Conservation (phyloP, 331 rosid genomes). For the Acacia concinna region DNA sequence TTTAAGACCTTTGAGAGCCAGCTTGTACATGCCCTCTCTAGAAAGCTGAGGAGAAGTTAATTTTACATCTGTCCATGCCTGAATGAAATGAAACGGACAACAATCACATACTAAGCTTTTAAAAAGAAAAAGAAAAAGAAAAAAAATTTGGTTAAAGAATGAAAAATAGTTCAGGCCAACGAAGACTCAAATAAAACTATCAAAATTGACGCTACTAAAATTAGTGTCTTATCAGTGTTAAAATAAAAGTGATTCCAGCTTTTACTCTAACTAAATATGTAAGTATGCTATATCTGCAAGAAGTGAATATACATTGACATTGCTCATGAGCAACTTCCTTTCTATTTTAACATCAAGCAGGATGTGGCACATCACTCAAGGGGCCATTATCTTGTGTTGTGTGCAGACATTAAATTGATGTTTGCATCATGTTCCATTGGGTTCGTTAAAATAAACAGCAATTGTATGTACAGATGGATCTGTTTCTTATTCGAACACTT, state of each 20-base stretch:
- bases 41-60: slow-evolving; percentile 87
- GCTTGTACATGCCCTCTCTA: slow-evolving; percentile 73
- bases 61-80: slow-evolving; percentile 86
- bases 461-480: not conserved
- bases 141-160: not conserved
- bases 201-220: not conserved
- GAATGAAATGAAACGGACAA: slow-evolving; percentile 7
- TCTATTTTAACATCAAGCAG: not conserved
- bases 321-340: not conserved
- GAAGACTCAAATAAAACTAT: not conserved
- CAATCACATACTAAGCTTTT: not conserved
- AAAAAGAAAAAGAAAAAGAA: not conserved
- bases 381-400: not conserved
- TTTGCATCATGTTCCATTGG: not conserved
- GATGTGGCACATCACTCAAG: not conserved
- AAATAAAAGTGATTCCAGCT: not conserved
- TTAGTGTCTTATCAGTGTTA: not conserved
- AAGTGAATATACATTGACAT: not conserved
- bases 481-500: not conserved
- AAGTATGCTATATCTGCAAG: not conserved
- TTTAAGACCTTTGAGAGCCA: slow-evolving; percentile 54
- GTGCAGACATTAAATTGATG: not conserved
- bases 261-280: not conserved
- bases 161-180: not conserved
- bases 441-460: not conserved